Percentiles rank a stretch among this genome's conserved stretches.
These are phyloP conservation scores for Fusarium liriodendri DNA, from an alignment of 2,329 filamentous ascomycete genomes.

Conservation along the genomic window DNA sequence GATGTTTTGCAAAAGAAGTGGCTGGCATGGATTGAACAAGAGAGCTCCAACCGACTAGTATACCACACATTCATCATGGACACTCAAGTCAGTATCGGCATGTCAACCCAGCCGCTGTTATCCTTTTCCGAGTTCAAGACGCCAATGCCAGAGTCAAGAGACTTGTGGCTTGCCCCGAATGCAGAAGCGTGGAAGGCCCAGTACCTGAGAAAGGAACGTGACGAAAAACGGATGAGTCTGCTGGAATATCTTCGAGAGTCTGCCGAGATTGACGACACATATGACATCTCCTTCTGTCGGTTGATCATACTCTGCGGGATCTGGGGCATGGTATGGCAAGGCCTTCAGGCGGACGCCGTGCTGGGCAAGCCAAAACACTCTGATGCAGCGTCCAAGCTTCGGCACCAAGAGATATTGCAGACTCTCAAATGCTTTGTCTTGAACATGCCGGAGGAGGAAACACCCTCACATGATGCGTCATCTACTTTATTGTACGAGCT, in stretches of 20 bases:
- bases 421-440: conserved; percentile 12
- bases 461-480: background rate
- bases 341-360: conserved; percentile 6
- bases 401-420: conserved; percentile 22
- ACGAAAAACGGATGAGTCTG: background rate
- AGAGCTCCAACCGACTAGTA: conserved; percentile 18
- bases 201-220: conserved; percentile 9
- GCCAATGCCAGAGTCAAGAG: conserved; percentile 18
- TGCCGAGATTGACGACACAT: conserved; percentile 15
- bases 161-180: conserved; percentile 25
- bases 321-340: conserved; percentile 31
- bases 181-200: conserved; percentile 24
- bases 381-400: conserved; percentile 15
- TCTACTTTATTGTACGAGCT: conserved; percentile 8
- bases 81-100: conserved; percentile 21
- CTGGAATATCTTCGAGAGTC: conserved; percentile 18
- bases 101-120: conserved; percentile 18
- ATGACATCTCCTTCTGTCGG: conserved; percentile 10
- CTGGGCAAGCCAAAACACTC: conserved; percentile 10
- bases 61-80: conserved; percentile 23
- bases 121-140: conserved; percentile 22
- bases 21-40: conserved; percentile 25
- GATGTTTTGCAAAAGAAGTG: conserved; percentile 20
- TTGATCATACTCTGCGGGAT: conserved; percentile 17
- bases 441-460: conserved; percentile 10